Base-by-base conservation (phyloP, 768 basidiomycete genomes). In the Tricholoma terreum region DNA sequence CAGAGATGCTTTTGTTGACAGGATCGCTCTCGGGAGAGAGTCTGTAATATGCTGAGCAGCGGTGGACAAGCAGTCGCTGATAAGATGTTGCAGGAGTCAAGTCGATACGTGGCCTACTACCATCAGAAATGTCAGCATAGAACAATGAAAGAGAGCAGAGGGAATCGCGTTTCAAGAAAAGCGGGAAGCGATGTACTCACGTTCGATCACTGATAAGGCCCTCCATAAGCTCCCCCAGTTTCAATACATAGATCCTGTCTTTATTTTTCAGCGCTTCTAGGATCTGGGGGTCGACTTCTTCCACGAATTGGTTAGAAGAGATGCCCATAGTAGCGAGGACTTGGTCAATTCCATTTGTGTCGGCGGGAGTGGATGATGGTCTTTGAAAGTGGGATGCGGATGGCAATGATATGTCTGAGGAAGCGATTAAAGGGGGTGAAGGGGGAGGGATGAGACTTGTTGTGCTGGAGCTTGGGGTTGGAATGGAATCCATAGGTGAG, bases 191-290 rank as follows among this genome's bases (percentile, higher is more conserved):
- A 33, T 14, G 55, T 38, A 80, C 86, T 57, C 60, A 89, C 90
- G 81, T 84, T 65, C 80, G 83, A 69, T 92, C 90, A 58, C 73
- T 80, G 65, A 94, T 90, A 67, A 94, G 79, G 51, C 75, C 72
- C 74, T 94, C 92, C 83, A 94, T 90, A 62, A 77, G 79, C 75
- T 94, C 92, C 57, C 90, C 92, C n/a, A 94, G 81, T 77, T 89
- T 92, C 65, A 94, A 76, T 48, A 94, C 90, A 71, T 86, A 94
- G 60, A 94, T 79, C 67, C 92, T 81, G 72, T 94, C 92, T 76
- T 94, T 94, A 80, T 86, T 87, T 72, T 79, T 84, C 61, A 94
- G 87, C 19, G 92, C 92, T 70, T 94, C 91, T 65, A 93, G 66
- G 64, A 94, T 91, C 71, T 88, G 86, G 9, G 83, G 79, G 77